Base-by-base conservation (phyloP, 1,284 basidiomycete genomes). In the Leccinum subrobustum region DNA sequence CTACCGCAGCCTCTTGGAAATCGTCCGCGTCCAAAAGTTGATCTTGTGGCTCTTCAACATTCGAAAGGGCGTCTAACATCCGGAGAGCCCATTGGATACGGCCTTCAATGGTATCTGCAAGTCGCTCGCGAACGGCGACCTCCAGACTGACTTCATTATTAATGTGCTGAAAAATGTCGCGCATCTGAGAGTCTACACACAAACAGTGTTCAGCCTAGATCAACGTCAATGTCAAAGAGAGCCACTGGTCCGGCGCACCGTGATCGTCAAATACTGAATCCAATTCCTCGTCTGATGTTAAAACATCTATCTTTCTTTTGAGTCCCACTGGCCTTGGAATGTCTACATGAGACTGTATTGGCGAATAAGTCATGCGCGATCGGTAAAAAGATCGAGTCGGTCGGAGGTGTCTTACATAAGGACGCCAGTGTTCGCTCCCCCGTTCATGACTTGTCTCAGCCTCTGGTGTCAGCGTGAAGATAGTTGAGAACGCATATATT, bases 11-110 rank as follows among this genome's bases (percentile, higher is more conserved):
- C 44, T 79, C 75, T 64, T 80, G 80, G 59, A 83, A 80, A 33
- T 76, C 65, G 8, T 77, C 66, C 39, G 50, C 58, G 29, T 64
- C 66, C 27, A 52, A 37, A 55, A 57, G 56, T 59, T 68, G 65
- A 33, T 63, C 61, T 16, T 65, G 58, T 29, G 56, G 48, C 27
- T 61, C 65, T 37, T 63, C 61, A 65, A 59, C 57, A 27, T 44
- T 63, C 60, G 73, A 65, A 18, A 89, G 70, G 14, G 81, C 75
- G n/a, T 86, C 76, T 65, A 86, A 79, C 53, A 91, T 71, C 18
- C 81, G 65, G 27, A 80, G 67, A 27, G 87, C 87, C 89, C 89
- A 91, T 59, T 81, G 78, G 35, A 91, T 83, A 52, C 89, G 81
- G 12, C 83, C 82, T 65, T 87, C 77, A 6, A 88, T 71, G 3